Evolutionary conservation across 306 rosid species (phyloP), one percentile per base, ranked within the genome.

Genomic region (Ormosia semicastrata): DNA sequence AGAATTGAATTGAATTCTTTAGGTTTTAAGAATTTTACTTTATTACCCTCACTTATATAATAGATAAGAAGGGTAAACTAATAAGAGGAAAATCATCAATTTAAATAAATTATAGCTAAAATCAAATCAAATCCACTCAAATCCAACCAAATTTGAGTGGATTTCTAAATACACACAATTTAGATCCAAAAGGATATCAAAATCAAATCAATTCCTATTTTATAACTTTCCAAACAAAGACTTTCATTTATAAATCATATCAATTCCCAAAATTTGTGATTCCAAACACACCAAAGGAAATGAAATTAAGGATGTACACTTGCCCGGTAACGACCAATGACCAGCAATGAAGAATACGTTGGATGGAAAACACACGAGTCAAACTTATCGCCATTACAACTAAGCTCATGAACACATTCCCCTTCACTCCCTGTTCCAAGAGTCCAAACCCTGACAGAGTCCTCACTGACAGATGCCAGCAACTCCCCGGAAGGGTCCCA

Each of bases 401-500:
- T 95, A 82, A 95, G 89, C 78, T 93, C 99, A 9, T 93, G 99
- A 81, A 89, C 91, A 8, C 97, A 90, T 32, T 93, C 94, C 63
- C 97, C 98, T 84, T 89, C 98, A 66, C 80, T 80, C 65, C 99
- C 99, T 0, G 94, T 64, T 80, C 98, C 97, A 18, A 93, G 92
- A 14, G 92, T 84, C 99, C 98, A 95, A 53, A 95, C 97, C 85
- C 97, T 89, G 77, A 95, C 99, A 5, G 96, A 95, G 70, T 95
- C 99, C 91, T 95, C 98, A 8, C 99, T 95, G 37, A 93, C 94
- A 53, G 99, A 95, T 69, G 99, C 98, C 37, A 95, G 82, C 67
- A 85, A 93, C 81, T 95, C 99, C 6, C 99, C 99, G 39, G 94
- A 86, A 33, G 94, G 94, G 71, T 93, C 91, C 99, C 99, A 95